A percentile compares a stretch with the other conserved stretches of the same genome.
phyloP scores from a whole-genome alignment of 352 stramenopile species.

The Phytophthora fragariae region DNA sequence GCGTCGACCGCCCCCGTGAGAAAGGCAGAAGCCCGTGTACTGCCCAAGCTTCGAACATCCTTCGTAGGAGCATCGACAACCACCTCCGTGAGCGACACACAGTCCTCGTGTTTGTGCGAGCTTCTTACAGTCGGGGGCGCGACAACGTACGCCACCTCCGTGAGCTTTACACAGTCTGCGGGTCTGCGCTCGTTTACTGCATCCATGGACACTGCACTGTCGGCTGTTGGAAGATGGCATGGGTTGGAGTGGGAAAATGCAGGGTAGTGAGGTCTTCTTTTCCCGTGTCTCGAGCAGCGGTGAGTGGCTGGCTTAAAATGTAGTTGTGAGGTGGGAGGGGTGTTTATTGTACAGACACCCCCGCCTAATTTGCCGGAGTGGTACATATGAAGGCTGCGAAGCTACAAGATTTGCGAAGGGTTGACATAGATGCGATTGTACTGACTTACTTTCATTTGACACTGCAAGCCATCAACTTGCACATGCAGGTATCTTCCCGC shows the following conservation, averaged over 20 bases:
- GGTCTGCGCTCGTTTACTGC: slow-evolving; percentile 78
- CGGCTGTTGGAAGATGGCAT: slow-evolving; percentile 5
- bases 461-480: no score
- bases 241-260: background rate
- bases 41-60: slow-evolving; percentile 71
- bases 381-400: no score
- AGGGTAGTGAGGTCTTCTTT: no score
- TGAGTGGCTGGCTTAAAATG: background rate
- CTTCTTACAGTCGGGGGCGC: slow-evolving; percentile 65
- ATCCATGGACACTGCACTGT: slow-evolving; percentile 57
- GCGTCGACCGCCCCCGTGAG: slow-evolving; percentile 67
- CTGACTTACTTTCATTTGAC: no score
- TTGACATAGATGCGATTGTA: no score
- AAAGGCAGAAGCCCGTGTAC: slow-evolving; percentile 74
- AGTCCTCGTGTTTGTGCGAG: slow-evolving; percentile 73
- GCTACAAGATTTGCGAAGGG: no score
- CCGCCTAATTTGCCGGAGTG: no score
- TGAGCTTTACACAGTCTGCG: slow-evolving; percentile 78
- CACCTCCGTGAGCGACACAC: slow-evolving; percentile 76
- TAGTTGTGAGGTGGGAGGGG: background rate
- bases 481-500: no score
- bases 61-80: slow-evolving; percentile 63
- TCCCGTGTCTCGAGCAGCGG: background rate
- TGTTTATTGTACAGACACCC: background rate
- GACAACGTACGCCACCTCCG: slow-evolving; percentile 78